Evolutionary conservation across 768 basidiomycete species (phyloP).

Genomic region (Termitomyces sp.): DNA sequence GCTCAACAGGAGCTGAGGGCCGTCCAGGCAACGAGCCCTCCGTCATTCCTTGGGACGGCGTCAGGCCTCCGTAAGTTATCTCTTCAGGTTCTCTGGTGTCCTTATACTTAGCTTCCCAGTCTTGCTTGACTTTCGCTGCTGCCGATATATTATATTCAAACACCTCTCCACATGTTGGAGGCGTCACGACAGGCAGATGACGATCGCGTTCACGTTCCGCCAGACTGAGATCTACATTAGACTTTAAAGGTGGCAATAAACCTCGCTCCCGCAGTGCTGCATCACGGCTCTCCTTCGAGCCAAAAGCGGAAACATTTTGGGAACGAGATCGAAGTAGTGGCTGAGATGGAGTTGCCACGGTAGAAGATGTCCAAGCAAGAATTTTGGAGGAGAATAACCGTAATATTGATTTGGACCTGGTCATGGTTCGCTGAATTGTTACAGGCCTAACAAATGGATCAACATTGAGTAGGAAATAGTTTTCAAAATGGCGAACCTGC

Average conservation of each 20-base stretch:
- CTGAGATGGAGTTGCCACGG: slow-evolving; percentile 4
- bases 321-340: slow-evolving; percentile 10
- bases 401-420: slow-evolving; percentile 26
- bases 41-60: background rate
- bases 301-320: slow-evolving; percentile 16
- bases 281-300: slow-evolving; percentile 35
- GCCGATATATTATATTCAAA: slow-evolving; percentile 28
- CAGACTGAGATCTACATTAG: slow-evolving; percentile 36
- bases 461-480: background rate
- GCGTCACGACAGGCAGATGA: slow-evolving; percentile 28
- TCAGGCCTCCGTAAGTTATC: slow-evolving; percentile 8
- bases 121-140: slow-evolving; percentile 46
- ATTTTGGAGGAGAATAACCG: slow-evolving; percentile 28
- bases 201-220: slow-evolving; percentile 32
- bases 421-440: slow-evolving; percentile 13
- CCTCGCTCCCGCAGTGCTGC: slow-evolving; percentile 59
- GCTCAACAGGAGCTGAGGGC: slow-evolving; percentile 1
- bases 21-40: slow-evolving; percentile 7
- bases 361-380: slow-evolving; percentile 11
- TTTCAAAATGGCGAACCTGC: slow-evolving; percentile 2
- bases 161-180: slow-evolving; percentile 9
- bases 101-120: slow-evolving; percentile 43
- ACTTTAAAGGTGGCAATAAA: slow-evolving; percentile 41
- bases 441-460: slow-evolving; percentile 5
- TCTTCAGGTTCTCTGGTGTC: slow-evolving; percentile 17